These are phyloP conservation scores for Pleurozium schreberi DNA, from an alignment of 225 moss, liverwort and hornwort genomes.

Conservation along the genomic window DNA sequence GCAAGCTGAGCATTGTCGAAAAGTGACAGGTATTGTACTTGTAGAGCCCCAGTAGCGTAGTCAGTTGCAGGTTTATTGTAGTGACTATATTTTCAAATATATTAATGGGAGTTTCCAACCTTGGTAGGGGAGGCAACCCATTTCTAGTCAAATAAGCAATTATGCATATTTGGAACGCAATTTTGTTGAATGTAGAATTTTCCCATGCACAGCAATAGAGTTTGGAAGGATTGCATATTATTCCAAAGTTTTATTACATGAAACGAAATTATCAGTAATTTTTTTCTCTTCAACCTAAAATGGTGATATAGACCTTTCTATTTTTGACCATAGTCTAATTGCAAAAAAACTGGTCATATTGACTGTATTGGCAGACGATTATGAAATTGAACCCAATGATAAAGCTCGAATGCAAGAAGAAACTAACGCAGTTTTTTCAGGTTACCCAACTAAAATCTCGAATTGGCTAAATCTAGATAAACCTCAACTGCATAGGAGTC, in stretches of 20 bases:
- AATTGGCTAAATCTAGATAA: not conserved
- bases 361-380: not conserved
- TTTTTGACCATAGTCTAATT: too few relatives aligned
- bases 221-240: too few relatives aligned
- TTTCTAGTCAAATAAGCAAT: too few relatives aligned
- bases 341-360: not conserved
- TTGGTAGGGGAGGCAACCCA: too few relatives aligned
- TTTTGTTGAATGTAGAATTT: too few relatives aligned
- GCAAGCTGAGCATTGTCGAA: not conserved
- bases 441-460: not conserved
- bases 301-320: too few relatives aligned
- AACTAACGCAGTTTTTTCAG: not conserved
- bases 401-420: not conserved
- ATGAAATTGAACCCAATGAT: too few relatives aligned
- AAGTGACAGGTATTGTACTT: not conserved
- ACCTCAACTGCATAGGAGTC: rapidly evolving
- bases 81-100: not conserved
- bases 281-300: too few relatives aligned
- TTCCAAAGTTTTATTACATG: too few relatives aligned
- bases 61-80: not conserved
- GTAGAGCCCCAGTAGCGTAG: not conserved
- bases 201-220: too few relatives aligned
- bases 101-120: not conserved
- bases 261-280: too few relatives aligned
- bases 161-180: too few relatives aligned